Evolutionary conservation across 768 basidiomycete species (phyloP).

Genomic region (Exidia glandulosa): DNA sequence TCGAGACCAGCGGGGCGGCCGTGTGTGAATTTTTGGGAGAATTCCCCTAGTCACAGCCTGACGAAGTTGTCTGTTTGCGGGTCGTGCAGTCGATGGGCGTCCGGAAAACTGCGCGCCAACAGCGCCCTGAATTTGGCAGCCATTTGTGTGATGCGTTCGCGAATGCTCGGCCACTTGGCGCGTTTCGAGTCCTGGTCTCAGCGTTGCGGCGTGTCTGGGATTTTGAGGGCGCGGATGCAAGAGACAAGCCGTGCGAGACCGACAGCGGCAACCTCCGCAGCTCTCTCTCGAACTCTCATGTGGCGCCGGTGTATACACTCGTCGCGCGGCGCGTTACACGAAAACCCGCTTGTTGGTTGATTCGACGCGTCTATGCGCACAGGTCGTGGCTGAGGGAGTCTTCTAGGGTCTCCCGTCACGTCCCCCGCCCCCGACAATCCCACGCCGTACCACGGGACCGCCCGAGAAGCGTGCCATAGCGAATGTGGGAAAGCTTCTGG

Average conservation of each 20-base stretch:
- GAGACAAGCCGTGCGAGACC: background rate
- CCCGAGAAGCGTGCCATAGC: constrained; percentile 26
- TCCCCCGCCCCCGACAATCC: constrained; percentile 28
- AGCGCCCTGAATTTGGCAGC: background rate
- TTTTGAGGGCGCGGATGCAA: background rate
- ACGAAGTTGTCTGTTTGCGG: background rate
- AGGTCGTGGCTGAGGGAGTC: background rate
- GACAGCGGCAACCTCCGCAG: background rate
- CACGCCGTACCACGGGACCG: constrained; percentile 23
- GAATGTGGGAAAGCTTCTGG: constrained; percentile 70
- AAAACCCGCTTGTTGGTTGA: constrained; percentile 7
- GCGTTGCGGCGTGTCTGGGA: background rate
- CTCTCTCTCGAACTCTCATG: background rate
- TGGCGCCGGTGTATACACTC: constrained; percentile 3
- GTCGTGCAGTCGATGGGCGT: background rate
- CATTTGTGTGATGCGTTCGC: background rate
- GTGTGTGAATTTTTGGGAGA: background rate
- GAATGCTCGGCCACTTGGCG: background rate
- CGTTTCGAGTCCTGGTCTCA: background rate
- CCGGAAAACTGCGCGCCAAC: background rate
- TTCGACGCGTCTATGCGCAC: background rate
- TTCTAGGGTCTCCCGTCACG: constrained; percentile 28
- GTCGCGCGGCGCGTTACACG: constrained; percentile 1
- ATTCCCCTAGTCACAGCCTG: background rate
- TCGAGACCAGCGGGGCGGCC: too few species aligned